Evolutionary conservation across 208 protist species (phyloP), one percentile per base, ranked within the genome.

Genomic region (Acanthamoeba culbertsoni): DNA sequence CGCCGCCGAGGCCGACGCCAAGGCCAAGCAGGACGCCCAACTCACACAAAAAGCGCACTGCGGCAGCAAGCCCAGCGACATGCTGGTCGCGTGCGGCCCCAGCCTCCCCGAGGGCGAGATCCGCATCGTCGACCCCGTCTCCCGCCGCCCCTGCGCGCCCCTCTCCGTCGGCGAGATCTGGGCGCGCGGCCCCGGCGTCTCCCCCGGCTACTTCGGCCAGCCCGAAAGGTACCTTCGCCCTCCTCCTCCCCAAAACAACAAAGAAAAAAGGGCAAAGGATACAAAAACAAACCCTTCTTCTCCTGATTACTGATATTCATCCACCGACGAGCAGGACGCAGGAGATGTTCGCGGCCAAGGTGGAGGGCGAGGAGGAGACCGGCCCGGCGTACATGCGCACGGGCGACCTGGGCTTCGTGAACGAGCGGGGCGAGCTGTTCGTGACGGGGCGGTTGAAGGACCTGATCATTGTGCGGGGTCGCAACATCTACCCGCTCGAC

Each of bases 361-460:
- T 84, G n/a, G 73, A 43, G 35, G 73, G 23, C 26, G 46, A 51
- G 59, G 28, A 55, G 48, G 48, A 55, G 48, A 18, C 8, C 12
- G 48, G 18, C 8, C 12, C 28, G 8, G 53, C 43, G 18, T 93
- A 59, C 46, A 37, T 93, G 55, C 88, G 46, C 65, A 93, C 88
- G 18, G 88, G 88, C 6, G 88, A 93, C 31, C 40, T 93, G 23
- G 65, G 88, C n/a, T 51, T 79, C 88, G n/a, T 93, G 35, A 46
- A 93, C 65, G 88, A 93, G 42, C n/a, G 45, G 33, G 88, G 88
- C 37, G 37, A 79, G 43, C 46, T 79, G 18, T 93, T 82, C 62
- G 33, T 93, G 28, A 59, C 46, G 55, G 88, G 46, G 14, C 95
- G 98, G 57, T 88, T 97, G 33, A 98, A 98, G 93, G 97, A 98